Evolutionary conservation across 148 eudicot species (phyloP).

Genomic region (Tetragonia tetragonoides): DNA sequence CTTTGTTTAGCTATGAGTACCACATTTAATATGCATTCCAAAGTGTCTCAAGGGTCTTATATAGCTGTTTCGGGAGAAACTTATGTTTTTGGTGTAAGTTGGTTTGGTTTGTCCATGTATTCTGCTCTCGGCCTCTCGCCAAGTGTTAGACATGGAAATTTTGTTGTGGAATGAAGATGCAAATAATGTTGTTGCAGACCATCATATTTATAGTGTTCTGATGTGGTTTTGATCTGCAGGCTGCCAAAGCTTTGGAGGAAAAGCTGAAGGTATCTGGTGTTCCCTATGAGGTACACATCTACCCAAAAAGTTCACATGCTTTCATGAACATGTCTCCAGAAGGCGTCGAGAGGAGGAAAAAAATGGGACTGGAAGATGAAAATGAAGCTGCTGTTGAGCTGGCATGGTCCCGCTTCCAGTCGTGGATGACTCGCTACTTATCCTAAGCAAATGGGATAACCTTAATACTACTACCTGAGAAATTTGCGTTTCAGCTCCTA

Average conservation of each 20-base stretch:
- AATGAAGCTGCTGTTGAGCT: slow-evolving; percentile 64
- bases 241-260: slow-evolving; percentile 82
- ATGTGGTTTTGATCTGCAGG: slow-evolving; percentile 36
- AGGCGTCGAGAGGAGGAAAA: slow-evolving; percentile 70
- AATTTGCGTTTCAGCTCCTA: neutral
- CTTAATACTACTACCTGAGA: neutral
- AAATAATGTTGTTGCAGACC: neutral
- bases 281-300: slow-evolving; percentile 68
- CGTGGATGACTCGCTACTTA: slow-evolving; percentile 76
- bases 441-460: slow-evolving; percentile 22
- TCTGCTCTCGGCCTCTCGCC: neutral
- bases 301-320: slow-evolving; percentile 68
- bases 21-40: neutral
- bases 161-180: neutral
- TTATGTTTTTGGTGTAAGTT: neutral
- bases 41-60: neutral
- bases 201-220: neutral
- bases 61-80: neutral
- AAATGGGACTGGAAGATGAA: slow-evolving; percentile 74
- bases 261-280: slow-evolving; percentile 75
- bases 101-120: neutral
- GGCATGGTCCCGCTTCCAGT: slow-evolving; percentile 87
- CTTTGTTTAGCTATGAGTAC: neutral
- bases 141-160: neutral
- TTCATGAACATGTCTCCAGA: slow-evolving; percentile 87